Percentiles rank a stretch among this genome's conserved stretches.
These are phyloP conservation scores for Tricholoma sp. DNA, from an alignment of 768 basidiomycete species.

Conservation along the genomic window DNA sequence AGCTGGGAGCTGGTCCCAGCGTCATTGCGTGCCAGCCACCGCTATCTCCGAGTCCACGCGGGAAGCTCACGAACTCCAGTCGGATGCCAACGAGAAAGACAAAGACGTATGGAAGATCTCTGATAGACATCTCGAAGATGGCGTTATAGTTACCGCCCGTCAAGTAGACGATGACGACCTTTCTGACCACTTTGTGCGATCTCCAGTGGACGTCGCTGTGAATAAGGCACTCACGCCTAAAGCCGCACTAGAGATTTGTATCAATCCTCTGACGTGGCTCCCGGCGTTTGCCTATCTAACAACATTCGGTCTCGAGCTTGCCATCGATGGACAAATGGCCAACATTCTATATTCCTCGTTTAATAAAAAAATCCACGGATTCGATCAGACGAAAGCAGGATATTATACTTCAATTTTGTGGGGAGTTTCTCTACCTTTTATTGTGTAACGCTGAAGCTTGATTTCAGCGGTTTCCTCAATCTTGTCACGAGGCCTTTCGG, in stretches of 20 bases:
- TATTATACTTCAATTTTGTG: conserved; percentile 35
- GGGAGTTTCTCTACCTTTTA: not conserved
- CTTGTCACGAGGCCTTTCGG: conserved; percentile 44
- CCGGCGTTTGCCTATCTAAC: conserved; percentile 48
- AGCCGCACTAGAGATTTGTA: conserved; percentile 26
- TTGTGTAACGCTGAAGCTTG: conserved; percentile 3
- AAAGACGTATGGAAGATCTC: not conserved
- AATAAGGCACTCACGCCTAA: conserved; percentile 37
- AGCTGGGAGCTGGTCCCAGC: conserved; percentile 45
- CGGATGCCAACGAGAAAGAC: not conserved
- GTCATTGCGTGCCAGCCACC: conserved; percentile 34
- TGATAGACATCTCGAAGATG: not conserved
- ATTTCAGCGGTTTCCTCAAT: conserved; percentile 44
- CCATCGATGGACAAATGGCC: conserved; percentile 50
- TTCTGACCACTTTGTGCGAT: conserved; percentile 10
- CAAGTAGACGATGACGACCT: not conserved
- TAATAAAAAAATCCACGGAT: conserved; percentile 25
- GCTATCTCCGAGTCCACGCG: conserved; percentile 6
- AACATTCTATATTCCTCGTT: conserved; percentile 37
- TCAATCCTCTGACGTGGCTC: conserved; percentile 47
- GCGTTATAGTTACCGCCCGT: not conserved
- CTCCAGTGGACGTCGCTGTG: conserved; percentile 39
- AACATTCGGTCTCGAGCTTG: conserved; percentile 56
- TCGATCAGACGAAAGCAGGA: conserved; percentile 48
- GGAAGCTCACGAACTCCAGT: conserved; percentile 6